Evolutionary conservation across 345 rosid genomes (phyloP).

Genomic region (Kernera saxatilis): DNA sequence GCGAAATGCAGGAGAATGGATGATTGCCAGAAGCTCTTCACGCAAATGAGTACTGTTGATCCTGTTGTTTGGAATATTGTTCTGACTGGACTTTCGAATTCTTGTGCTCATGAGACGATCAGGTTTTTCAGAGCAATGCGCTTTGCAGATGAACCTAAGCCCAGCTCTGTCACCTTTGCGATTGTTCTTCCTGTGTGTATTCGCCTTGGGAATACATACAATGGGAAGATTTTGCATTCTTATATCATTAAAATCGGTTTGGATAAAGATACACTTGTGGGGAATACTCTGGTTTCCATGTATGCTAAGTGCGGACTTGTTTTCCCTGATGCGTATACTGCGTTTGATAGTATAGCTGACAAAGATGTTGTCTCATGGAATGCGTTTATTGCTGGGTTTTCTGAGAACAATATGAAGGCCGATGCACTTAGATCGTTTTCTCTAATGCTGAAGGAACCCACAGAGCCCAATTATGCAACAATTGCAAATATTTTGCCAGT

Average conservation of each 20-base stretch:
- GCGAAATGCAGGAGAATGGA: conserved; percentile 54
- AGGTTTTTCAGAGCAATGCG: conserved; percentile 50
- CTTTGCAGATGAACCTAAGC: conserved; percentile 37
- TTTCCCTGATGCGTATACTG: conserved; percentile 43
- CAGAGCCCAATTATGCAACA: conserved; percentile 55
- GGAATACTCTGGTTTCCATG: conserved; percentile 75
- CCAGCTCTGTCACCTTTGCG: conserved; percentile 56
- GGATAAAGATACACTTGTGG: conserved; percentile 56
- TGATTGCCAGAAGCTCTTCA: conserved; percentile 56
- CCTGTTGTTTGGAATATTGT: conserved; percentile 80
- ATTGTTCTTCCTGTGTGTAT: conserved; percentile 66
- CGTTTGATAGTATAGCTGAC: conserved; percentile 46
- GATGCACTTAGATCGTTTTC: conserved; percentile 55
- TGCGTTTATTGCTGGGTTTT: conserved; percentile 80
- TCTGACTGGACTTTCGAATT: conserved; percentile 56
- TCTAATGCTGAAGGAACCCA: conserved; percentile 46
- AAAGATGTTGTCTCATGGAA: conserved; percentile 90
- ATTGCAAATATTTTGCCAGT: conserved; percentile 59
- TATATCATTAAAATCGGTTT: conserved; percentile 53
- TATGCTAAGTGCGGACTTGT: conserved; percentile 67
- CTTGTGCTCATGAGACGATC: conserved; percentile 40
- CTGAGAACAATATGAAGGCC: conserved; percentile 52
- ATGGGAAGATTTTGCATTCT: conserved; percentile 54
- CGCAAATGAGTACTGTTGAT: conserved; percentile 44
- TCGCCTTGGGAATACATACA: conserved; percentile 43